A percentile compares a stretch with the other conserved stretches of the same genome.
Conservation (phyloP, 208 protist species). For the Lotmaria passim region DNA sequence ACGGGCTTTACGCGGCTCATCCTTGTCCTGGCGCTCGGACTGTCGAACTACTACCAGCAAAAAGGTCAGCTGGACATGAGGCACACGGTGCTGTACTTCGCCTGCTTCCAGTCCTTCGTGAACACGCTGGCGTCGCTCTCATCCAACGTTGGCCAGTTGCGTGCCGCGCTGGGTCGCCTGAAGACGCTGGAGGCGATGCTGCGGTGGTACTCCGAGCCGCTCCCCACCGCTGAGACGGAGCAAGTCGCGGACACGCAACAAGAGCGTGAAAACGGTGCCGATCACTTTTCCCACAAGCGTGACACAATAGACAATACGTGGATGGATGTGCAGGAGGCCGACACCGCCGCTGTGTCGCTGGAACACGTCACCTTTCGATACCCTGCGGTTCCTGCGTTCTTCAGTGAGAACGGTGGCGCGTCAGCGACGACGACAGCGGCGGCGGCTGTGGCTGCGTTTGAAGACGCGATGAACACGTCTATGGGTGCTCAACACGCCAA, state of each 20-base stretch:
- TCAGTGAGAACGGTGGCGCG: conserved; percentile 30
- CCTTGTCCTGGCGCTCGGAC: conserved; percentile 66
- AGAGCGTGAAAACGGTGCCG: not conserved
- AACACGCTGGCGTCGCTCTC: conserved; percentile 45
- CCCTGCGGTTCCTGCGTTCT: conserved; percentile 53
- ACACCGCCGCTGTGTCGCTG: conserved; percentile 37
- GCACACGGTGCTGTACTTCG: conserved; percentile 77
- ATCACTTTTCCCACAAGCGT: too few species aligned
- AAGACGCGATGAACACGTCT: not conserved
- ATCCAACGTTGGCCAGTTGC: conserved; percentile 39
- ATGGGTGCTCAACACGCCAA: conserved; percentile 17
- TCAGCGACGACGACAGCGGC: not conserved
- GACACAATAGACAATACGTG: not conserved
- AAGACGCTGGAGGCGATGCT: conserved; percentile 52
- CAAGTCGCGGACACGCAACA: not conserved
- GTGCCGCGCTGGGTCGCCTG: conserved; percentile 52
- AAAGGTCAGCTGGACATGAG: conserved; percentile 55
- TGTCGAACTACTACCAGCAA: conserved; percentile 61
- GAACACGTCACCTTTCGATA: conserved; percentile 59
- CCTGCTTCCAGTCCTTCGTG: conserved; percentile 71
- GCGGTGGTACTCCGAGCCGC: conserved; percentile 62
- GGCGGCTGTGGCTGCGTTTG: not conserved
- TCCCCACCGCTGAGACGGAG: conserved; percentile 5
- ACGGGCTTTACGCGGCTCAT: conserved; percentile 62
- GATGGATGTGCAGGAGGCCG: conserved; percentile 21